Percentiles rank a stretch among this genome's conserved stretches.
Evolutionary conservation across 2,329 filamentous ascomycete species (phyloP).

Genomic region (Polytolypa hystricis): DNA sequence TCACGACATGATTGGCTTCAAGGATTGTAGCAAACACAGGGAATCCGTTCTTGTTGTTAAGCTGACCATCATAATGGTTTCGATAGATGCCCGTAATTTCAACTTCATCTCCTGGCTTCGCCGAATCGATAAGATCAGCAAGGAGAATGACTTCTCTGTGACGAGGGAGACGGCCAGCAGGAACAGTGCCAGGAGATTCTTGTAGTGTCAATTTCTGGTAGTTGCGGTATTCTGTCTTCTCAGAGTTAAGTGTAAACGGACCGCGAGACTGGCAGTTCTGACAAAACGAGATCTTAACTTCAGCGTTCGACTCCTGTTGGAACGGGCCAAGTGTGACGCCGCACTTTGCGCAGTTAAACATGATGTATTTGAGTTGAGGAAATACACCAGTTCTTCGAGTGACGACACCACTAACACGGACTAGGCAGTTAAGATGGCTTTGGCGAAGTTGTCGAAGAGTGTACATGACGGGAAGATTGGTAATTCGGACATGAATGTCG

Average conservation of each 20-base stretch:
- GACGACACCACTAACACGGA: slow-evolving; percentile 89
- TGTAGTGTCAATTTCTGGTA: slow-evolving; percentile 97
- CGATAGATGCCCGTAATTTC: slow-evolving; percentile 94
- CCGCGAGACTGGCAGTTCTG: slow-evolving; percentile 93
- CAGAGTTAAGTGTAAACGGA: slow-evolving; percentile 89
- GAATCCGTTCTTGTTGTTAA: slow-evolving; percentile 98
- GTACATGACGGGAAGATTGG: slow-evolving; percentile 86
- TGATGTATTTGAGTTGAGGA: slow-evolving; percentile 95
- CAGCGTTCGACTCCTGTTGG: slow-evolving; percentile 91
- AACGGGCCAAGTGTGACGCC: slow-evolving; percentile 86
- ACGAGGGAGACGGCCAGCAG: slow-evolving; percentile 84
- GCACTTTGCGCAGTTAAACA: slow-evolving; percentile 94
- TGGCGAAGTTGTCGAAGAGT: slow-evolving; percentile 91
- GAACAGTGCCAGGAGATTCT: slow-evolving; percentile 93
- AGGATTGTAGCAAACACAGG: slow-evolving; percentile 96
- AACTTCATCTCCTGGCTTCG: slow-evolving; percentile 95
- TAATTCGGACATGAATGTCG: slow-evolving; percentile 95
- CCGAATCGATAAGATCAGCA: slow-evolving; percentile 92
- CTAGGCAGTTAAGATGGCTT: slow-evolving; percentile 88
- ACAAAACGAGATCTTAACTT: slow-evolving; percentile 93
- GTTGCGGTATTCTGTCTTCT: slow-evolving; percentile 96
- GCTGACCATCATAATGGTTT: slow-evolving; percentile 94
- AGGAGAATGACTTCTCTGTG: slow-evolving; percentile 90
- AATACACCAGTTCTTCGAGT: slow-evolving; percentile 92
- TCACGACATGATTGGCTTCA: slow-evolving; percentile 94